phyloP scores from a whole-genome alignment of 768 basidiomycete genomes.

The Psilocybe cyanescens region DNA sequence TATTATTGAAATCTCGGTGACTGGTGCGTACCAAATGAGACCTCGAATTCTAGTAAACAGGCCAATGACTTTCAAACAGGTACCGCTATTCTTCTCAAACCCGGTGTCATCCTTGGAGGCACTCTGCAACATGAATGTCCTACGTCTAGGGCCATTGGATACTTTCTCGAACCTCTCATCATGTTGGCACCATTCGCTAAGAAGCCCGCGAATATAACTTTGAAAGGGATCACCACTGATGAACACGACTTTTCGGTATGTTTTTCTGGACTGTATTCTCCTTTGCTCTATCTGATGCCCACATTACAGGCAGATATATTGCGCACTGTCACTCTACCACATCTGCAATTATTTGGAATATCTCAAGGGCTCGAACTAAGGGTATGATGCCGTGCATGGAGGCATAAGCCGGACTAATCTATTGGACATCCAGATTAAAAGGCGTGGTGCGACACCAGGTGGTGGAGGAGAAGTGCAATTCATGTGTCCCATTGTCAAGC shows the following conservation, averaged over 20 bases:
- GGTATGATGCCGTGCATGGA: constrained; percentile 43
- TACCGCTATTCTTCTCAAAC: constrained; percentile 90
- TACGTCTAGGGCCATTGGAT: constrained; percentile 86
- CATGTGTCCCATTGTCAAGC: constrained; percentile 89
- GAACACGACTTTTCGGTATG: constrained; percentile 87
- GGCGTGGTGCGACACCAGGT: constrained; percentile 86
- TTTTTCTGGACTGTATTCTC: not conserved
- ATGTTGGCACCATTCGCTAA: constrained; percentile 95
- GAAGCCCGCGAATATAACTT: constrained; percentile 76
- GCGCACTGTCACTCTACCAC: constrained; percentile 88
- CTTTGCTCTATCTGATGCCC: not conserved
- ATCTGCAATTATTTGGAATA: constrained; percentile 88
- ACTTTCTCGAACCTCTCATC: constrained; percentile 89
- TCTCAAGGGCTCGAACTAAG: constrained; percentile 89
- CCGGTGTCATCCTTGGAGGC: constrained; percentile 90
- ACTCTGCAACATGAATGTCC: constrained; percentile 85
- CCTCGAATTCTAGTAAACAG: not conserved
- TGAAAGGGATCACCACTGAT: constrained; percentile 92
- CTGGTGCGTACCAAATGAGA: constrained; percentile 54
- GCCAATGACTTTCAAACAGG: constrained; percentile 45
- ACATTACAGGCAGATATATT: constrained; percentile 76
- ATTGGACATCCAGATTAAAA: constrained; percentile 73
- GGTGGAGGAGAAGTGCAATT: constrained; percentile 96
- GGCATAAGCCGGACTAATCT: not conserved
- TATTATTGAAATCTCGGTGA: constrained; percentile 93